Base-by-base conservation (phyloP, 768 basidiomycete species). In the Lepiota brunneoincarnata region DNA sequence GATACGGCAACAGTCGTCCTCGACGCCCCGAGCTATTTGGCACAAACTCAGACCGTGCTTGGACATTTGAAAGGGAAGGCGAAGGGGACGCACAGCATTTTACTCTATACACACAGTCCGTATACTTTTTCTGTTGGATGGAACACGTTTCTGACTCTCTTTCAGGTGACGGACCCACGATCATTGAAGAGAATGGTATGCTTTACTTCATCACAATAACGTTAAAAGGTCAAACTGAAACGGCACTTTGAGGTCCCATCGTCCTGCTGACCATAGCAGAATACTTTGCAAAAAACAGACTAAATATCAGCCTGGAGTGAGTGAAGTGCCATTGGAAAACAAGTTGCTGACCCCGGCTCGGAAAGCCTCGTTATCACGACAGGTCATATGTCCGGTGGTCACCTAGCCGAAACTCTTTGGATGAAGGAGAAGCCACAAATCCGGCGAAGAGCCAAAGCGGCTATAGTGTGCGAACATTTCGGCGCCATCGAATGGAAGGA, bases 141-240 rank as follows among this genome's bases (percentile, higher is more conserved):
- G 2, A 15, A 42, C 12, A 21, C 7, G 26, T 28, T 9, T 23
- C 24, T 55, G 23, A 23, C 37, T 5, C n/a, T n/a, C n/a, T n/a
- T n/a, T n/a, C n/a, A n/a, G n/a, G n/a, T n/a, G n/a, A n/a, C n/a
- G n/a, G n/a, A 17, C 67, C 67, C 2, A 63, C 64, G 17, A 69
- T 69, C 23, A 61, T 69, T 39, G 67, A 69, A 54, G 67, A 69
- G 35, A 69, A 69, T 48, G 67, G 67, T 66, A 7, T 15, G 41
- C 10, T 6, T 17, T 45, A 15, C 12, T n/a, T n/a, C 24, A 15
- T 28, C 17, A 2, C 2, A 28, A 6, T 28, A 7, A 36, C 20
- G 4, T 17, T 20, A 24, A 23, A 45, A 46, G 15, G 7, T n/a
- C n/a, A 26, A 17, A 7, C 23, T 38, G 24, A 17, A 45, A 45